phyloP scores from a whole-genome alignment of 768 basidiomycete genomes.

The Phaffia tasmanica region DNA sequence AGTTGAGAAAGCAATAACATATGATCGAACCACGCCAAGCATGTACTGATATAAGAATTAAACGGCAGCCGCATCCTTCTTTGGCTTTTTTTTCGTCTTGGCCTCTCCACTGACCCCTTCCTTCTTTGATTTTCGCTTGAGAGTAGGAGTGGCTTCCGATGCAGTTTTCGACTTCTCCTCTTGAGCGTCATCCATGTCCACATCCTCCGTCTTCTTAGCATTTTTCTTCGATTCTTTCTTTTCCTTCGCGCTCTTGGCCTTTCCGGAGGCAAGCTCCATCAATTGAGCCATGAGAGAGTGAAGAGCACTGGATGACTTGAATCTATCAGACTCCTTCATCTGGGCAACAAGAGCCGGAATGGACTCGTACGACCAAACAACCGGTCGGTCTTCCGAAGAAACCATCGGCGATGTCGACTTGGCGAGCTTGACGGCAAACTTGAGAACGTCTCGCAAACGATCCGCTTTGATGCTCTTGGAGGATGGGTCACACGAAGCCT shows the following conservation, averaged over 20 bases:
- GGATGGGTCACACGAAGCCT: conserved; percentile 43
- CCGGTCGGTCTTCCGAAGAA: conserved; percentile 33
- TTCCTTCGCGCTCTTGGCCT: conserved; percentile 22
- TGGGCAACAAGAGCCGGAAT: conserved; percentile 48
- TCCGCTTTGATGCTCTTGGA: conserved; percentile 44
- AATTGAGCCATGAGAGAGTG: conserved; percentile 58
- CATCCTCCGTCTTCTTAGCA: conserved; percentile 18
- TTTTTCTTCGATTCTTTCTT: conserved; percentile 19
- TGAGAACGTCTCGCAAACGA: conserved; percentile 70
- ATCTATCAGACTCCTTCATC: conserved; percentile 38
- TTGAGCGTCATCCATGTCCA: background rate
- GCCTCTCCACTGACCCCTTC: conserved; percentile 3
- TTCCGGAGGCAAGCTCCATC: conserved; percentile 32
- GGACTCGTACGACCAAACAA: conserved; percentile 51
- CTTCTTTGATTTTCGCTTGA: conserved; percentile 1
- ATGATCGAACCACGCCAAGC: too few species aligned
- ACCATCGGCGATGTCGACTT: conserved; percentile 52
- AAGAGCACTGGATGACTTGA: conserved; percentile 45
- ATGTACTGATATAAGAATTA: too few species aligned
- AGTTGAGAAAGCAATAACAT: too few species aligned
- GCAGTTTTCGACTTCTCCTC: background rate
- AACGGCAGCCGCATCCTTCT: conserved; percentile 4
- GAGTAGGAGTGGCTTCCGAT: background rate
- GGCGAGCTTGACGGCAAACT: conserved; percentile 53
- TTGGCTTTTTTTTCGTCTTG: conserved; percentile 16